Conservation (phyloP, 768 basidiomycete genomes). For the Russula olivacea region DNA sequence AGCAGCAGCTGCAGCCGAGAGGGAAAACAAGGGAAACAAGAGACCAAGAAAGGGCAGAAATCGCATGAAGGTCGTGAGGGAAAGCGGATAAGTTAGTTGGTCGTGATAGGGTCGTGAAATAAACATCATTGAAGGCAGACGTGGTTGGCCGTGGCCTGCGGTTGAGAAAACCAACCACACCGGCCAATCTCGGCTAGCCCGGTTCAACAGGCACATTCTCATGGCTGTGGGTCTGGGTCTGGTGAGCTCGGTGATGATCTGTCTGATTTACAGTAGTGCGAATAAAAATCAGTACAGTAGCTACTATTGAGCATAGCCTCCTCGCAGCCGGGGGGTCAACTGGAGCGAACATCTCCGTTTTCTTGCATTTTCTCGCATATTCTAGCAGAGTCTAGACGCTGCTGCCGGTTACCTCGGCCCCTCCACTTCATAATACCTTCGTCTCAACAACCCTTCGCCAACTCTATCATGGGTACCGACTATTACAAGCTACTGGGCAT, state of each 20-base stretch:
- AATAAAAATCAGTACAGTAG: neutral
- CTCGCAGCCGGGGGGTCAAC: too few relatives aligned
- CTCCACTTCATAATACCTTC: neutral
- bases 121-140: neutral
- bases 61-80: slow-evolving; percentile 6
- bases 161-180: too few relatives aligned
- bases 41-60: neutral
- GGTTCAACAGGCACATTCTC: neutral
- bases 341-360: neutral
- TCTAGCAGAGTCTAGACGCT: slow-evolving; percentile 4
- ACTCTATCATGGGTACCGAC: slow-evolving; percentile 63
- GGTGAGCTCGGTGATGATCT: neutral
- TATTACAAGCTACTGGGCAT: slow-evolving; percentile 86
- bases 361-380: slow-evolving; percentile 22
- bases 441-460: neutral
- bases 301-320: neutral
- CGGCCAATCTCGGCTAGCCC: neutral
- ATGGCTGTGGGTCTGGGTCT: neutral
- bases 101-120: slow-evolving; percentile 6
- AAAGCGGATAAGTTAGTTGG: neutral
- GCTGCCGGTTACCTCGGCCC: neutral
- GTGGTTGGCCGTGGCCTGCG: neutral
- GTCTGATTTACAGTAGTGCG: neutral
- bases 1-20: neutral
- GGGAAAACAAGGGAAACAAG: neutral